These are phyloP conservation scores for Ophiostoma sp. DNA, from an alignment of 2,329 filamentous ascomycete species.

Conservation along the genomic window DNA sequence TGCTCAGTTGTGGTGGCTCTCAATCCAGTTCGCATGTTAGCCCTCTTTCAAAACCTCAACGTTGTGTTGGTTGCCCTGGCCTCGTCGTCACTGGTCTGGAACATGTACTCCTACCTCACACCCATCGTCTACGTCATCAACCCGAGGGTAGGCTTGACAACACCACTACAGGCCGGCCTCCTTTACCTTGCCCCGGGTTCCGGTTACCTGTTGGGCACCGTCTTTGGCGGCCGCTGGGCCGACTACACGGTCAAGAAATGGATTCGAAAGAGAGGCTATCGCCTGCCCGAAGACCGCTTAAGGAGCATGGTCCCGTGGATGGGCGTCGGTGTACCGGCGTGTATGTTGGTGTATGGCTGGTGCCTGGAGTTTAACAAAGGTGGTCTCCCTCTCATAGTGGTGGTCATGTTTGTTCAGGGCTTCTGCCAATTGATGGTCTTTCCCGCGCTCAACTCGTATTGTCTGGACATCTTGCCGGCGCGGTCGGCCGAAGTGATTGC, in stretches of 20 bases:
- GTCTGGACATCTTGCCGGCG: constrained; percentile 65
- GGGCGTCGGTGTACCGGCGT: constrained; percentile 42
- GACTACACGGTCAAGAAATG: constrained; percentile 63
- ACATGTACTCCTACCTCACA: constrained; percentile 48
- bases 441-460: constrained; percentile 21
- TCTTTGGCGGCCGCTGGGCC: constrained; percentile 66
- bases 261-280: constrained; percentile 56
- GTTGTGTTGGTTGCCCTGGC: constrained; percentile 59
- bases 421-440: constrained; percentile 23
- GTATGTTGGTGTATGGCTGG: constrained; percentile 27
- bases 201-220: constrained; percentile 66
- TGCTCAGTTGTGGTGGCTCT: constrained; percentile 54
- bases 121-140: constrained; percentile 69
- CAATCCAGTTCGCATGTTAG: constrained; percentile 58
- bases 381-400: constrained; percentile 12
- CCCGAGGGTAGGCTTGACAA: constrained; percentile 63
- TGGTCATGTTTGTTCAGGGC: constrained; percentile 25
- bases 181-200: constrained; percentile 70
- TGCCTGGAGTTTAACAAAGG: constrained; percentile 15
- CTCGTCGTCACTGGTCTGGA: neutral
- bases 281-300: constrained; percentile 69
- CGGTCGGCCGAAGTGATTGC: constrained; percentile 71
- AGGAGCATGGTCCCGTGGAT: constrained; percentile 61
- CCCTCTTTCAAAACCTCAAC: constrained; percentile 64
- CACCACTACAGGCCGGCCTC: constrained; percentile 62